Evolutionary conservation across 140 eudicot genomes (phyloP).

Genomic region (Oenanthe javanica): DNA sequence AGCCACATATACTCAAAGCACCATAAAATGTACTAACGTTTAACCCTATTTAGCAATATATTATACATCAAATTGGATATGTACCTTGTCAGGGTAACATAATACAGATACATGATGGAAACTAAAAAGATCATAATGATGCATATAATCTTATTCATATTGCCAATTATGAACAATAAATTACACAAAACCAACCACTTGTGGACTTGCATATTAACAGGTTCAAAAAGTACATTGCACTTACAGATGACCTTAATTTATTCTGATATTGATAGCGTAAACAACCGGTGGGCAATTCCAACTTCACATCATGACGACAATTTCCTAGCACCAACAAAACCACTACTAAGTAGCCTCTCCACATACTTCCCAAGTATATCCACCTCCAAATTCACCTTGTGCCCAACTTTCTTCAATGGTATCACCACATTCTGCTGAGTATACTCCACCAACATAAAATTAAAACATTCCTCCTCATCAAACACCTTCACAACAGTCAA

Average conservation of each 20-base stretch:
- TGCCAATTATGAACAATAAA: not conserved
- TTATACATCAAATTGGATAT: not conserved
- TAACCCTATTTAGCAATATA: not conserved
- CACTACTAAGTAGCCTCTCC: conserved; percentile 65
- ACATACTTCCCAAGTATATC: conserved; percentile 86
- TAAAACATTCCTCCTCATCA: conserved; percentile 60
- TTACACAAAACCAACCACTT: not conserved
- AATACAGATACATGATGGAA: not conserved
- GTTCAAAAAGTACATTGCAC: not conserved
- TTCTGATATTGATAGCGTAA: not conserved
- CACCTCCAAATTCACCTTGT: conserved; percentile 86
- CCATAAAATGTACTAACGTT: not conserved
- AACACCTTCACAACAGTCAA: conserved; percentile 83
- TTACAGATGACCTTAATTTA: not conserved
- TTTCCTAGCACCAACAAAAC: conserved; percentile 45
- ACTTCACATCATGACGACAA: not conserved
- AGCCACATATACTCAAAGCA: not conserved
- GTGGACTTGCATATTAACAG: not conserved
- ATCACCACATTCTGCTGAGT: conserved; percentile 82
- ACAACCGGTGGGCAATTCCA: not conserved
- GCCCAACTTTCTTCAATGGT: conserved; percentile 69
- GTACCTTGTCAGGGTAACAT: not conserved
- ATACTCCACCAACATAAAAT: conserved; percentile 74
- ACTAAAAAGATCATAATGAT: not conserved
- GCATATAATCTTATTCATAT: not conserved